Percentiles rank a stretch among this genome's conserved stretches.
Evolutionary conservation across 2,329 filamentous ascomycete genomes (phyloP).

Genomic region (Penicillium fuscoglaucum): DNA sequence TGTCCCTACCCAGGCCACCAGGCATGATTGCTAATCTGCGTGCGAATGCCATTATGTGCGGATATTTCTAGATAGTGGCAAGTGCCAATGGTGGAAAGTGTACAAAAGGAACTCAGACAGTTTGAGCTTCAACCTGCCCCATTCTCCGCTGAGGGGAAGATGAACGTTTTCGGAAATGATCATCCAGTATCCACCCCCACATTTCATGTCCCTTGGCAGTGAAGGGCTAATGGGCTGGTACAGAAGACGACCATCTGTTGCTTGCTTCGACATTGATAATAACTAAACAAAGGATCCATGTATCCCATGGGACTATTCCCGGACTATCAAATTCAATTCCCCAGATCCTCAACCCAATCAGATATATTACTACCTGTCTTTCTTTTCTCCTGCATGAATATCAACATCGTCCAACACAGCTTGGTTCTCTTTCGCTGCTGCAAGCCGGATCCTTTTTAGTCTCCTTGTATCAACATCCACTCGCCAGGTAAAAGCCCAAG

Average conservation of each 20-base stretch:
- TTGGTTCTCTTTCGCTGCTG: not conserved
- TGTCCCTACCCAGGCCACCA: constrained; percentile 43
- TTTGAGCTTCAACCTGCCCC: not conserved
- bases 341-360: not conserved
- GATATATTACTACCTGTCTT: not conserved
- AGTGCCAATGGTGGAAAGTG: not conserved
- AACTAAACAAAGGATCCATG: not conserved
- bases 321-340: too few relatives aligned
- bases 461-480: not conserved
- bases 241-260: not conserved
- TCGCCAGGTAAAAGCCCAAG: not conserved
- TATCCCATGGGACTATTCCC: not conserved
- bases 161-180: constrained; percentile 2
- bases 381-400: not conserved
- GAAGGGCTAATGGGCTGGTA: not conserved
- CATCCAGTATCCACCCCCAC: not conserved
- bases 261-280: not conserved
- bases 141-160: not conserved
- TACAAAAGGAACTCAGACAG: not conserved
- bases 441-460: not conserved
- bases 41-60: constrained; percentile 34
- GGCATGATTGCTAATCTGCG: constrained; percentile 46
- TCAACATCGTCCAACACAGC: not conserved
- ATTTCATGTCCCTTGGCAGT: not conserved
- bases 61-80: too few relatives aligned